Conservation (phyloP, 495 filamentous ascomycete genomes). For the Hypoxylon cercidicola region DNA sequence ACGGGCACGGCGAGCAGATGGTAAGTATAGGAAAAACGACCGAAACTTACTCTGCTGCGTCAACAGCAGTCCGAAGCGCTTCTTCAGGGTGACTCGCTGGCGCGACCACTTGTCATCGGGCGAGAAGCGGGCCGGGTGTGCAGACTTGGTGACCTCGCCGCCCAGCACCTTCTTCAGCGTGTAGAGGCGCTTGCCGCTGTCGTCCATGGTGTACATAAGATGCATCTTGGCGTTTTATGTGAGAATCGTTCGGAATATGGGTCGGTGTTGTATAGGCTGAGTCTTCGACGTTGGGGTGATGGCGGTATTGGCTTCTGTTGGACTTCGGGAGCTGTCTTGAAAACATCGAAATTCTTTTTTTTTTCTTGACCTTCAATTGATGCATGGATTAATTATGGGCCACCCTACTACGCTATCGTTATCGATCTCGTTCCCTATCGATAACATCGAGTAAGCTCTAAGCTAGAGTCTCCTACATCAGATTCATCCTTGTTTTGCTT, state of each 20-base stretch:
- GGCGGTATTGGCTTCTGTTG: not conserved
- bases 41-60: constrained; percentile 80
- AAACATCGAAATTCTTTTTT: constrained; percentile 27
- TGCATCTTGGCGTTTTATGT: constrained; percentile 66
- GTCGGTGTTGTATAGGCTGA: not conserved
- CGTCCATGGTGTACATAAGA: constrained; percentile 86
- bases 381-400: constrained; percentile 25
- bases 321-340: constrained; percentile 4
- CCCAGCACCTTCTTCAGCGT: constrained; percentile 84
- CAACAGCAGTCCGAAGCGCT: constrained; percentile 85
- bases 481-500: too few species aligned
- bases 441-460: too few species aligned
- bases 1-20: too few species aligned
- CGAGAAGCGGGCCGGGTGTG: constrained; percentile 95
- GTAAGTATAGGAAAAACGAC: too few species aligned
- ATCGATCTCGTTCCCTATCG: too few species aligned
- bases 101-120: constrained; percentile 98
- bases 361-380: constrained; percentile 29
- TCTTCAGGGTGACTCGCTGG: constrained; percentile 92
- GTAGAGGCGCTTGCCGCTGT: constrained; percentile 84
- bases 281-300: not conserved
- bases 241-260: not conserved
- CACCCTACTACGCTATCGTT: too few species aligned
- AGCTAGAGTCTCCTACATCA: too few species aligned
- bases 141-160: constrained; percentile 89